A percentile compares a stretch with the other conserved stretches of the same genome.
Evolutionary conservation across 2,329 filamentous ascomycete species (phyloP).

Genomic region (Thelonectria discophora): DNA sequence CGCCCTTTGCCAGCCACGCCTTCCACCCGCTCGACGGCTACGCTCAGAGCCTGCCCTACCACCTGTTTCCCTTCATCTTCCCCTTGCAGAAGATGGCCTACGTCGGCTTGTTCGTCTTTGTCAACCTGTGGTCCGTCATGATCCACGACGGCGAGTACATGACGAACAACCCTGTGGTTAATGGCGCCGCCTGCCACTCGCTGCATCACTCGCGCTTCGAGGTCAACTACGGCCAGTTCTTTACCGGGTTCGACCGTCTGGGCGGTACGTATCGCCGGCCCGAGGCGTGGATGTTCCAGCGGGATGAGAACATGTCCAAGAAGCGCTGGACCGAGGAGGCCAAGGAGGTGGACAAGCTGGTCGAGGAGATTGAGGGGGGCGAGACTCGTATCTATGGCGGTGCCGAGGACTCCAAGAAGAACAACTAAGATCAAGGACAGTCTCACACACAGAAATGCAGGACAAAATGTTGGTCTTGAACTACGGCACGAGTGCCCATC

Average conservation of each 20-base stretch:
- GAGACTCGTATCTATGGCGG: slow-evolving; percentile 60
- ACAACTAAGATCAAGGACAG: slow-evolving; percentile 20
- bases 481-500: too few relatives aligned
- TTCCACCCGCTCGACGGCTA: slow-evolving; percentile 96
- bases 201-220: slow-evolving; percentile 71
- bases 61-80: slow-evolving; percentile 91
- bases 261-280: slow-evolving; percentile 88
- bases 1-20: slow-evolving; percentile 88
- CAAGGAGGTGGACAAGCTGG: slow-evolving; percentile 78
- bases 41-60: slow-evolving; percentile 88
- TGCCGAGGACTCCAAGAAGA: slow-evolving; percentile 56
- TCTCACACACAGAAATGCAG: neutral
- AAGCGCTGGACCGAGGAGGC: slow-evolving; percentile 82
- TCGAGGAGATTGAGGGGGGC: slow-evolving; percentile 73
- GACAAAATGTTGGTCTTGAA: too few relatives aligned
- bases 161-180: slow-evolving; percentile 88
- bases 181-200: slow-evolving; percentile 90
- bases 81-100: slow-evolving; percentile 92
- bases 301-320: slow-evolving; percentile 85
- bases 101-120: slow-evolving; percentile 85
- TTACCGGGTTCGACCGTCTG: slow-evolving; percentile 88
- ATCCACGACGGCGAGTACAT: slow-evolving; percentile 97
- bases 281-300: slow-evolving; percentile 84
- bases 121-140: slow-evolving; percentile 97
- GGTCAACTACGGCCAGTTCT: slow-evolving; percentile 92